A percentile compares a stretch with the other conserved stretches of the same genome.
Evolutionary conservation across 768 basidiomycete species (phyloP).

Genomic region (Solioccasus polychromus): DNA sequence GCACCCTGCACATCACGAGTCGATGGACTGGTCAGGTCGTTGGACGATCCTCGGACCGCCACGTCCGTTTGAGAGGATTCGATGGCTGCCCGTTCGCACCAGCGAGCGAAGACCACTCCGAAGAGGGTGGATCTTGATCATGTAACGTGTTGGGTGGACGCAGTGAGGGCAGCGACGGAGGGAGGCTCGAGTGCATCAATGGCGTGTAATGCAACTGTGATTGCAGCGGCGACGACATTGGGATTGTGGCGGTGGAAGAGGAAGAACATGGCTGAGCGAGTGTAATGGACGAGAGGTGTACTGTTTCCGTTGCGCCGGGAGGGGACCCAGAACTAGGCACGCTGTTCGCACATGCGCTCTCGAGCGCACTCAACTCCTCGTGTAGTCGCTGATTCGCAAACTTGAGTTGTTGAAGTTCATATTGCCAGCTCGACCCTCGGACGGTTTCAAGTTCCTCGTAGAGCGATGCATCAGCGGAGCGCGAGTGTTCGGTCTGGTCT

Average conservation of each 20-base stretch:
- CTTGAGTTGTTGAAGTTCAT: slow-evolving; percentile 82
- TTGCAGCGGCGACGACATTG: slow-evolving; percentile 6
- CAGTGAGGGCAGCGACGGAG: slow-evolving; percentile 1
- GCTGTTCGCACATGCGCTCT: slow-evolving; percentile 17
- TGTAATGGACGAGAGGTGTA: neutral
- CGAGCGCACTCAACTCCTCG: slow-evolving; percentile 52
- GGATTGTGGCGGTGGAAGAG: neutral
- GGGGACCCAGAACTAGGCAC: neutral
- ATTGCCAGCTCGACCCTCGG: slow-evolving; percentile 86
- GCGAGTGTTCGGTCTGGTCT: slow-evolving; percentile 5
- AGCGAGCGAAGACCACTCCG: slow-evolving; percentile 29
- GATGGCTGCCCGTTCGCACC: slow-evolving; percentile 22
- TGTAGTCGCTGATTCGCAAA: slow-evolving; percentile 63
- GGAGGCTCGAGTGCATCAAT: slow-evolving; percentile 1
- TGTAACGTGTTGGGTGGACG: slow-evolving; percentile 15
- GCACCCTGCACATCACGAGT: neutral
- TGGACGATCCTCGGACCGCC: slow-evolving; percentile 24
- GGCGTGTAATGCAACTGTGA: slow-evolving; percentile 5
- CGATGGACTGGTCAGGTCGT: slow-evolving; percentile 5
- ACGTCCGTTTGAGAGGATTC: slow-evolving; percentile 26
- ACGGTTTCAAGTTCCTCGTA: slow-evolving; percentile 71
- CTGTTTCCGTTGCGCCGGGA: neutral
- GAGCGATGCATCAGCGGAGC: slow-evolving; percentile 39
- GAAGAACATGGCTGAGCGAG: neutral
- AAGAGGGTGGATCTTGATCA: slow-evolving; percentile 15